Base-by-base conservation (phyloP, 2,329 filamentous ascomycete genomes). In the Diplodia scrobiculata region DNA sequence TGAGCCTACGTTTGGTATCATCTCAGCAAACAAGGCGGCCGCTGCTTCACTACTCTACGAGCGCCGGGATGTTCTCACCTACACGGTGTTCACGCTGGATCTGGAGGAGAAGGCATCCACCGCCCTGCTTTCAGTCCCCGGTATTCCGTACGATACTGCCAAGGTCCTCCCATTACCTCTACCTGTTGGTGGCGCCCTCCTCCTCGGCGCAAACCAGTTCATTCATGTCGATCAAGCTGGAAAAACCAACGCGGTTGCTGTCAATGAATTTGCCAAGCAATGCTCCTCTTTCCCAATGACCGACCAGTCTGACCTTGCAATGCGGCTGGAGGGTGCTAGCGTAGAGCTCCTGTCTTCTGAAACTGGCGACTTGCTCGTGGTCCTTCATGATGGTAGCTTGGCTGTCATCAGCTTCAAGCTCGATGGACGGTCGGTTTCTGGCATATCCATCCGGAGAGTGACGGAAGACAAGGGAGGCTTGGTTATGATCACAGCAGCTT, bases 211-310 rank as follows among this genome's bases (percentile, higher is more conserved):
- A 55, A 98, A 99, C 74, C 92, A 97, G 74, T 79, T 99, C 68
- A 91, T 99, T 68, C 95, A 99, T 76, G 88, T 99, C 70, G 94
- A 98, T 74, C 95, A 99, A 81, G 92, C 92, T 11, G 95, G 95
- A 34, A 97, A 96, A 77, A 86, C 92, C 13, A 97, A 92, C 73
- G 94, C 92, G 1, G 90, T 98, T 67, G 94, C 90, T 3, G 91
- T 99, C 69, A 99, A 99, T 73, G 86, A 91, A 38, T 96, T 97
- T 79, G 89, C 93, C 4, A 91, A 89, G 75, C 86, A 91, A 68
- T 86, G 87, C 69, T 97, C 94, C 1, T 86, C 89, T 0, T 98
- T 97, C 72, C 86, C 89, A 60, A 87, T 99, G 75, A 85, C 86
- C 5, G 95, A 99, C 75, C 94, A 97, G 77, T 91, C 92, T 0